Evolutionary conservation across 371 early-diverging fungal species (phyloP).

Genomic region (Mucor lusitanicus): DNA sequence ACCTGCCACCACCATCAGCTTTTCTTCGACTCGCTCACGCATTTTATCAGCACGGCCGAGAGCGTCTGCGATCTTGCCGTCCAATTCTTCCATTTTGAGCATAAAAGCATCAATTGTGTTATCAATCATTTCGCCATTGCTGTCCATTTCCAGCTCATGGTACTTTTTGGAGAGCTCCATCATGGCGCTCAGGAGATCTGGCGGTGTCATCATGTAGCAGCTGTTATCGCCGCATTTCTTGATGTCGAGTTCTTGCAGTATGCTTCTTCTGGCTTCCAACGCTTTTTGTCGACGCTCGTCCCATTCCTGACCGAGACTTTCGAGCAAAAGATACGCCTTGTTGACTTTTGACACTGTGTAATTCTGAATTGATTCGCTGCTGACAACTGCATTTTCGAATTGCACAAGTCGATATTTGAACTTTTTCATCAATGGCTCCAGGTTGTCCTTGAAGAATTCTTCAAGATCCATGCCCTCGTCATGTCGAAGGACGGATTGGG

Average conservation of each 20-base stretch:
- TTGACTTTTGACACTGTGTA: conserved; percentile 40
- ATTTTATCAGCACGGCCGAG: conserved; percentile 39
- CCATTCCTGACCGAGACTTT: conserved; percentile 42
- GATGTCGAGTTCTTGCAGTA: conserved; percentile 16
- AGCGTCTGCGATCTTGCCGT: conserved; percentile 44
- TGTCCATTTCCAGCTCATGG: conserved; percentile 23
- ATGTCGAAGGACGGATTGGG: conserved; percentile 19
- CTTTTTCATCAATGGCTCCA: conserved; percentile 45
- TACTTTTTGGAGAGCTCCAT: conserved; percentile 28
- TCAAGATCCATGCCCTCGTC: conserved; percentile 47
- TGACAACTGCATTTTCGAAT: conserved; percentile 33
- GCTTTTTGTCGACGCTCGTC: conserved; percentile 31
- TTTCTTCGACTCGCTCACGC: conserved; percentile 40
- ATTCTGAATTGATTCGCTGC: conserved; percentile 35
- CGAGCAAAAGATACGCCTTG: conserved; percentile 31
- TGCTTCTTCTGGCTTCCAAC: conserved; percentile 8
- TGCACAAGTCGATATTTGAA: conserved; percentile 45
- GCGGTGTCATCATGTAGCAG: conserved; percentile 19
- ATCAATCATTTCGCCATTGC: conserved; percentile 37
- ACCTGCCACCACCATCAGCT: conserved; percentile 38
- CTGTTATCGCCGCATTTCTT: not conserved
- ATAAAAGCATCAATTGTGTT: conserved; percentile 50
- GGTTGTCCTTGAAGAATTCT: conserved; percentile 41
- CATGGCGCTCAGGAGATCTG: conserved; percentile 25
- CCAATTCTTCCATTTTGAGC: conserved; percentile 49